A percentile compares a stretch with the other conserved stretches of the same genome.
These are phyloP conservation scores for Cyanidioschyzon merolae DNA, from an alignment of 23 red algal species.

Conservation along the genomic window DNA sequence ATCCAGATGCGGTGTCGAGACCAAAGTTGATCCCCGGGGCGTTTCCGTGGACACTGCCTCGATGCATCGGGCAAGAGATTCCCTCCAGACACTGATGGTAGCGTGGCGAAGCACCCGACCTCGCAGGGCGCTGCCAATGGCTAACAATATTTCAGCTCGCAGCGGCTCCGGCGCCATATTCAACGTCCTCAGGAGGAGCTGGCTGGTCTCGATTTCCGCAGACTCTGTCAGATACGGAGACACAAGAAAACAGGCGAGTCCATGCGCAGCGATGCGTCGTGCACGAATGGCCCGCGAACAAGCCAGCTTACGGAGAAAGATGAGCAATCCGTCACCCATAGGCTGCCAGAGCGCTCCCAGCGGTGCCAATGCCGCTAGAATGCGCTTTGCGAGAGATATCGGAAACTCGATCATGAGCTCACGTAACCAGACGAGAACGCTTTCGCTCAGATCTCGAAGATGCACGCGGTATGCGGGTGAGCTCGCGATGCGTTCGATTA, in stretches of 20 bases:
- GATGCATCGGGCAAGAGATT: not conserved
- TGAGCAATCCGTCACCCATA: not conserved
- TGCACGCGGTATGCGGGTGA: not conserved
- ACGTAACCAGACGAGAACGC: not conserved
- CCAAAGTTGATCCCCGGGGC: not conserved
- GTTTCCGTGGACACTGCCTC: not conserved
- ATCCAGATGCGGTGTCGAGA: not conserved
- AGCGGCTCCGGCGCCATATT: not conserved
- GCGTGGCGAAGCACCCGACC: not conserved
- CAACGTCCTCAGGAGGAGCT: not conserved
- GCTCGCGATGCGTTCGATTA: constrained; percentile 5
- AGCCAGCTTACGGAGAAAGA: constrained; percentile 4
- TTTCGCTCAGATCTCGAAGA: not conserved
- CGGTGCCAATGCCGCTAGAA: not conserved
- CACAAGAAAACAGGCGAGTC: not conserved
- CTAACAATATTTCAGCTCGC: not conserved
- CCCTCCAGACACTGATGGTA: not conserved
- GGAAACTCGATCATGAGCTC: constrained; percentile 6
- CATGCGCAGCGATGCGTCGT: not conserved
- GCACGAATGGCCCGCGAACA: not conserved
- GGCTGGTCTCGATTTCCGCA: not conserved
- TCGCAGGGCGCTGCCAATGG: not conserved
- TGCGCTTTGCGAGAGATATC: not conserved
- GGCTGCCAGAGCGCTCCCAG: constrained; percentile 10
- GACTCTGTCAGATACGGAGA: not conserved